Conservation (phyloP, 176 grass and related monocot species). For the Triticum urartu region DNA sequence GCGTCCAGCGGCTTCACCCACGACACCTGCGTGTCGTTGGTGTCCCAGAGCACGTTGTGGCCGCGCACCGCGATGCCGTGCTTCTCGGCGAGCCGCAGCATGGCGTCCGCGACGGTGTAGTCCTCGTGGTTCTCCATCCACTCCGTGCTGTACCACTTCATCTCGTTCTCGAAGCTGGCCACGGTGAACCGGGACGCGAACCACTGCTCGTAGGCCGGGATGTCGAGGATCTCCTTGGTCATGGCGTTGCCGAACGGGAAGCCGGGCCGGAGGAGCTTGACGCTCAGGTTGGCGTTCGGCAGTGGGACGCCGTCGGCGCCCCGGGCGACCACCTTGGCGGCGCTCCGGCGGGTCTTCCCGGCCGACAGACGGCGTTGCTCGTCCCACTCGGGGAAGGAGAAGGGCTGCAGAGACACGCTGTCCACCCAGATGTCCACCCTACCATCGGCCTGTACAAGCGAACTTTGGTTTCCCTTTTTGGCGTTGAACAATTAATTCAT, state of each 20-base stretch:
- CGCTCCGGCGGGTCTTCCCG: conserved; percentile 30
- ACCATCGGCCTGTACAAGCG: conserved; percentile 34
- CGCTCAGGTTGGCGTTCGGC: conserved; percentile 36
- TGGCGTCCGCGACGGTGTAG: conserved; percentile 56
- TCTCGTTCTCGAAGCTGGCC: conserved; percentile 98
- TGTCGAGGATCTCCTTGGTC: conserved; percentile 46
- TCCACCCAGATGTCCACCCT: conserved; percentile 71
- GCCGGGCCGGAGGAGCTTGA: conserved; percentile 31
- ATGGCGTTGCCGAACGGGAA: conserved; percentile 77
- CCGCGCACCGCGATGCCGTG: conserved; percentile 45
- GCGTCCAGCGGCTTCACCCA: conserved; percentile 27
- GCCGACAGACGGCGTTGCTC: conserved; percentile 36
- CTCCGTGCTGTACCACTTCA: conserved; percentile 92
- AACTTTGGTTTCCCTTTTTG: background rate
- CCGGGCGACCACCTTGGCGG: conserved; percentile 19
- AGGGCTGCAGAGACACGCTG: conserved; percentile 76
- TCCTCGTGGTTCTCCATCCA: conserved; percentile 28
- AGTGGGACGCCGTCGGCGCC: conserved; percentile 29
- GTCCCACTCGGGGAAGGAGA: conserved; percentile 74
- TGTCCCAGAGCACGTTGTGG: conserved; percentile 94
- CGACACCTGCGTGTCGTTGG: conserved; percentile 35
- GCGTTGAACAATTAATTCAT: background rate
- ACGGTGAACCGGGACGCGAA: conserved; percentile 74
- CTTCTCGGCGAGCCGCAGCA: conserved; percentile 49
- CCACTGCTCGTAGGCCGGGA: conserved; percentile 67